Conservation (phyloP, 768 basidiomycete genomes). For the Rhodosporidiobolus odoratus region DNA sequence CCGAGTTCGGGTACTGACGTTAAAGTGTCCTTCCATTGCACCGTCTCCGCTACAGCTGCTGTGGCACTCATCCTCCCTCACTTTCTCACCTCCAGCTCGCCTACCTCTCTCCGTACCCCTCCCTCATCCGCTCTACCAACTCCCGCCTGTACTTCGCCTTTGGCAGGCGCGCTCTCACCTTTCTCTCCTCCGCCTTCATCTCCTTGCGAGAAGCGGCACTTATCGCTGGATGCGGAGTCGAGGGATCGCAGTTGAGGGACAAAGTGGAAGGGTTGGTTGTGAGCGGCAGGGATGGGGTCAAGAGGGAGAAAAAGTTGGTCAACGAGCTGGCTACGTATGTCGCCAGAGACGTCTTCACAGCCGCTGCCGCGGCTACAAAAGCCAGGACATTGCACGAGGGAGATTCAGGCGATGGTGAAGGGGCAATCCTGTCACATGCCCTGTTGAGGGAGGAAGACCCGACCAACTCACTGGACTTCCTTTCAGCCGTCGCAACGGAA, state of each 20-base stretch:
- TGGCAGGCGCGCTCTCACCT: slow-evolving; percentile 67
- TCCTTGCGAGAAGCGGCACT: slow-evolving; percentile 57
- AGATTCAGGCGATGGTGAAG: not conserved
- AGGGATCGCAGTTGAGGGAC: slow-evolving; percentile 63
- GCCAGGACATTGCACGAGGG: too few relatives aligned
- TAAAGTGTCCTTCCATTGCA: too few relatives aligned
- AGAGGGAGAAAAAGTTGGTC: slow-evolving; percentile 52
- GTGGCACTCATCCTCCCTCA: slow-evolving; percentile 75
- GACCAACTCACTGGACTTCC: slow-evolving; percentile 40
- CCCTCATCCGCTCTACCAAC: slow-evolving; percentile 59
- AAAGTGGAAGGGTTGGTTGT: slow-evolving; percentile 64
- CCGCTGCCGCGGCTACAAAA: not conserved
- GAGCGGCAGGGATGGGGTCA: slow-evolving; percentile 62
- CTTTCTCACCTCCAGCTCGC: slow-evolving; percentile 54
- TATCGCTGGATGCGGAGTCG: slow-evolving; percentile 62
- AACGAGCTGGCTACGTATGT: slow-evolving; percentile 58
- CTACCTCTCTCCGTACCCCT: slow-evolving; percentile 66
- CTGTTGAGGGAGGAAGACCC: slow-evolving; percentile 39
- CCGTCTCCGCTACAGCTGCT: slow-evolving; percentile 55
- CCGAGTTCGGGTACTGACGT: too few relatives aligned
- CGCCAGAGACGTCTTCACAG: slow-evolving; percentile 37
- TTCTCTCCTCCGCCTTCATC: slow-evolving; percentile 59
- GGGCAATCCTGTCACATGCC: not conserved
- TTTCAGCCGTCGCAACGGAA: slow-evolving; percentile 26
- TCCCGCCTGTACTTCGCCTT: slow-evolving; percentile 73